Evolutionary conservation across 75 land plant species (phyloP).

Genomic region (Larix kaempferi): DNA sequence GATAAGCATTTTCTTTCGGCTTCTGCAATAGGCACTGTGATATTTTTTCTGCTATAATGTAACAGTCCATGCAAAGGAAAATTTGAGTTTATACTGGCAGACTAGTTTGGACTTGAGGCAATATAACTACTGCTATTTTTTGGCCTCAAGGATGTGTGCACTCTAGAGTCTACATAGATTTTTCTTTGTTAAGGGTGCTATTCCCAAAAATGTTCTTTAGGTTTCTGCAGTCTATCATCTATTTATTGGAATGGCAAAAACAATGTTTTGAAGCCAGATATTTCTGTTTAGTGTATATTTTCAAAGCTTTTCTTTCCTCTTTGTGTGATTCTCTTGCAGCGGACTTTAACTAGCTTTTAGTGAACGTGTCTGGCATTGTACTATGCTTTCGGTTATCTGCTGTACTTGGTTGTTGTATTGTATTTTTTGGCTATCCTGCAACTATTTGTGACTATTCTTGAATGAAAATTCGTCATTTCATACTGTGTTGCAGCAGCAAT

Average conservation of each 20-base stretch:
- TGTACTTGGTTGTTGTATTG: no score
- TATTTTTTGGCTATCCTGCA: neutral
- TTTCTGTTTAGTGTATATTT: neutral
- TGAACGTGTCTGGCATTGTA: neutral
- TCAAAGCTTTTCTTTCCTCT: neutral
- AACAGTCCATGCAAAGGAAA: neutral
- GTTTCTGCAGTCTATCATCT: neutral
- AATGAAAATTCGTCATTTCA: neutral
- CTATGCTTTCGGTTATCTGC: neutral
- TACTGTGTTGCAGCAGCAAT: slow-evolving; percentile 13
- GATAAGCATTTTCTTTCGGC: neutral
- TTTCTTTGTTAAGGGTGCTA: neutral
- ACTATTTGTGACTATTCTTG: neutral
- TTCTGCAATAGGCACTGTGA: neutral
- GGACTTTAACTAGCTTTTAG: neutral
- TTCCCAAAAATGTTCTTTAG: neutral
- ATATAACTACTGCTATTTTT: neutral
- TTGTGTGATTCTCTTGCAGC: neutral
- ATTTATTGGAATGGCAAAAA: neutral
- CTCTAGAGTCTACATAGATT: no score
- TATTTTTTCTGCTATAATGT: neutral
- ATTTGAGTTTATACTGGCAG: neutral
- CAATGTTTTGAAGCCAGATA: neutral
- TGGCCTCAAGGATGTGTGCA: neutral
- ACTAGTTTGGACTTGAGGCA: neutral